Conservation (phyloP, 176 grass and related monocot species). For the Carex pumila region DNA sequence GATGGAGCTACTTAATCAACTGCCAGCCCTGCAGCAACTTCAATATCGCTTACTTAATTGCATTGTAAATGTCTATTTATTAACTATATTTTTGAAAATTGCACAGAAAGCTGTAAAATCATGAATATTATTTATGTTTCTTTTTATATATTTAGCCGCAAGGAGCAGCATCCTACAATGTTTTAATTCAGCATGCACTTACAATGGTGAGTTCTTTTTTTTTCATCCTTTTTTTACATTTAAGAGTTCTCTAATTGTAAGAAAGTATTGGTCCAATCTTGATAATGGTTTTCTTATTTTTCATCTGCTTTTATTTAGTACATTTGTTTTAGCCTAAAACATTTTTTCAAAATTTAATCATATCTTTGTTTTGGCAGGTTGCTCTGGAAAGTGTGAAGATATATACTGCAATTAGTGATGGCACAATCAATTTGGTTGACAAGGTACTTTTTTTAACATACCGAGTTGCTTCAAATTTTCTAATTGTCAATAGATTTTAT, state of each 20-base stretch:
- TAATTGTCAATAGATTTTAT: neutral
- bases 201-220: constrained; percentile 56
- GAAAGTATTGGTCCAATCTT: neutral
- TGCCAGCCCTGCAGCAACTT: constrained; percentile 74
- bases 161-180: constrained; percentile 75
- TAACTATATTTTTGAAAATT: neutral
- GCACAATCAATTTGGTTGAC: constrained; percentile 87
- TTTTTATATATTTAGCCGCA: constrained; percentile 51
- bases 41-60: constrained; percentile 72
- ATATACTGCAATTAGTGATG: constrained; percentile 78
- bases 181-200: constrained; percentile 81
- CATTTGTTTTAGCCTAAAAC: neutral
- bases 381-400: constrained; percentile 79
- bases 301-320: neutral
- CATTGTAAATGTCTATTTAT: constrained; percentile 45
- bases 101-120: neutral
- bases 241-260: constrained; percentile 7
- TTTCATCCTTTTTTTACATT: too few relatives aligned
- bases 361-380: constrained; percentile 48
- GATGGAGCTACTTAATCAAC: constrained; percentile 54
- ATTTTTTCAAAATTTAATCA: constrained; percentile 29
- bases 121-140: constrained; percentile 1
- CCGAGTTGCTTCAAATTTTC: neutral
- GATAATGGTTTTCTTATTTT: constrained; percentile 5
- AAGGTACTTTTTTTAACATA: constrained; percentile 43